phyloP scores from a whole-genome alignment of 345 rosid species.

The Citropsis articulata region DNA sequence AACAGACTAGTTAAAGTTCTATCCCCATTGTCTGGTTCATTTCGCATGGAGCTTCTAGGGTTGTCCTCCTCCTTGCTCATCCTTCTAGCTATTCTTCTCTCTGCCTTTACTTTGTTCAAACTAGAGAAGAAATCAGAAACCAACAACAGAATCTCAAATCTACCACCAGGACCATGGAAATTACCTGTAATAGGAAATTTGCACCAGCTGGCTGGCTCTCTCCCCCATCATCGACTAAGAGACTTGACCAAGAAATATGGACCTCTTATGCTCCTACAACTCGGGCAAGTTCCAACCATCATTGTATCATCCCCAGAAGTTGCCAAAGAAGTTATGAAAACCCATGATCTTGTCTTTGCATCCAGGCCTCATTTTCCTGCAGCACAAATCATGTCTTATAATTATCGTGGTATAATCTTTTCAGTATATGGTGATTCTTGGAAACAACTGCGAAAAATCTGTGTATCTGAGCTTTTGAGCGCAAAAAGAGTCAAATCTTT shows the following conservation, averaged over 20 bases:
- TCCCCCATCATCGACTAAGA: conserved; percentile 18
- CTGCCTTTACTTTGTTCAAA: background rate
- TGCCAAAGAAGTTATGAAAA: conserved; percentile 32
- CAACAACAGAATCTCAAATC: background rate
- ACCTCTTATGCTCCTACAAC: conserved; percentile 21
- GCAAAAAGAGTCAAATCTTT: background rate
- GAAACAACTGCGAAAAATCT: conserved; percentile 13
- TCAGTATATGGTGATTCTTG: conserved; percentile 13
- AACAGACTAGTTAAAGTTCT: too few species aligned
- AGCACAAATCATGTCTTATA: conserved; percentile 3
- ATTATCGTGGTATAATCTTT: background rate
- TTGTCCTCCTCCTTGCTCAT: too few species aligned
- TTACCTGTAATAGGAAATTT: conserved; percentile 35
- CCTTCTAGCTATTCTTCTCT: too few species aligned
- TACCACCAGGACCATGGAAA: conserved; percentile 37
- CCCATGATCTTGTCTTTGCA: conserved; percentile 26
- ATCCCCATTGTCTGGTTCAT: too few species aligned
- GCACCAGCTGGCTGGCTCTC: conserved; percentile 18
- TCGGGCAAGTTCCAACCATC: conserved; percentile 21
- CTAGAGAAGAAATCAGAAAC: background rate
- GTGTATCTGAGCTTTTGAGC: background rate
- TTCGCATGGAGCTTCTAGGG: too few species aligned
- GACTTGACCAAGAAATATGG: conserved; percentile 19
- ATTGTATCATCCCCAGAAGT: conserved; percentile 26
- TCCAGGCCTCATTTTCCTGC: conserved; percentile 15